These are phyloP conservation scores for Pseudomonodictys pantanalensis DNA, from an alignment of 495 filamentous ascomycete species.

Conservation along the genomic window DNA sequence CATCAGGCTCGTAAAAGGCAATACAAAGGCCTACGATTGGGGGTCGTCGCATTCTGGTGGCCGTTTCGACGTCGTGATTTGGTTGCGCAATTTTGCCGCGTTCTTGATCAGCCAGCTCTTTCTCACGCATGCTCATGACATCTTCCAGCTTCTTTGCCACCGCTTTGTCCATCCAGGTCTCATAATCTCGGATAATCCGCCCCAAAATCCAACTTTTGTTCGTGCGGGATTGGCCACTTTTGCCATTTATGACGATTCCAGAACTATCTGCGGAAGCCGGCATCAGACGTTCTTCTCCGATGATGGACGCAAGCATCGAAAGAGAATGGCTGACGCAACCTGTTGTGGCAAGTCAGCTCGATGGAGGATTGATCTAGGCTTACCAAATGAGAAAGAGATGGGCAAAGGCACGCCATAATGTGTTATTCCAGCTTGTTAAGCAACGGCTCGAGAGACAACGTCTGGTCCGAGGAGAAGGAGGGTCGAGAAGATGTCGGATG, in stretches of 20 bases:
- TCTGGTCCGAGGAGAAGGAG: conserved; percentile 7
- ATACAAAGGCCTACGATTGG: too few species aligned
- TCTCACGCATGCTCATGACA: too few species aligned
- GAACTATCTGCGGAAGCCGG: conserved; percentile 39
- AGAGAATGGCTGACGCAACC: background rate
- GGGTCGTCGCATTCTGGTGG: too few species aligned
- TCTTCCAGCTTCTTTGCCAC: too few species aligned
- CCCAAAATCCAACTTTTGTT: conserved; percentile 53
- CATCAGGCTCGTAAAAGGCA: too few species aligned
- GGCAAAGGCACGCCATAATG: background rate
- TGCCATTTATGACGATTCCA: conserved; percentile 46
- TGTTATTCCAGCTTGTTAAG: background rate
- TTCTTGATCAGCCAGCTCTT: too few species aligned
- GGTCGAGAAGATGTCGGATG: background rate
- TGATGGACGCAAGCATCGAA: conserved; percentile 39
- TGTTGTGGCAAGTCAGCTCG: background rate
- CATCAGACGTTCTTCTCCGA: conserved; percentile 49
- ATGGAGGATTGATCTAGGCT: too few species aligned
- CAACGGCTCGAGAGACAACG: conserved; percentile 2
- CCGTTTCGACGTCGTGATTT: too few species aligned
- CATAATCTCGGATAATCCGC: conserved; percentile 50
- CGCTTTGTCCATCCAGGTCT: conserved; percentile 35
- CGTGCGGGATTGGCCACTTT: conserved; percentile 43
- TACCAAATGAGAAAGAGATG: conserved; percentile 1
- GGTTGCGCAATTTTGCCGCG: too few species aligned